These are phyloP conservation scores for Nadsonia starkeyi-henricii DNA, from an alignment of 1,139 yeast genomes.

Conservation along the genomic window DNA sequence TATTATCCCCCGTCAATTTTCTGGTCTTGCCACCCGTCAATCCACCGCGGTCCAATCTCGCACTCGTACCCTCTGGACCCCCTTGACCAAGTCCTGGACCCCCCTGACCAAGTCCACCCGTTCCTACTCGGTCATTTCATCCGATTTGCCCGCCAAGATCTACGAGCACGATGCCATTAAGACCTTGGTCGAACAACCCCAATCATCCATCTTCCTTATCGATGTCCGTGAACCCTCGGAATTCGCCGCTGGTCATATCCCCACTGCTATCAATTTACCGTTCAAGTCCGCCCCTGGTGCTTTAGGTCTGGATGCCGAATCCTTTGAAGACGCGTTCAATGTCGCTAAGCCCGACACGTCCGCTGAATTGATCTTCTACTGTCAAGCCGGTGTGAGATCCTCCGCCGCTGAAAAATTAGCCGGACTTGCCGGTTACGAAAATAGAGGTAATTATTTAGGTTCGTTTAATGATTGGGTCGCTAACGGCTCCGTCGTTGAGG, in stretches of 20 bases:
- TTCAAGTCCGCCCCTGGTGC: slow-evolving; percentile 93
- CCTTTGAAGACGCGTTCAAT: slow-evolving; percentile 69
- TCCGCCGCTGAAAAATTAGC: slow-evolving; percentile 88
- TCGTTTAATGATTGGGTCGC: slow-evolving; percentile 78
- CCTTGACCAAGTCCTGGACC: no score
- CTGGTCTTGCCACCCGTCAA: no score
- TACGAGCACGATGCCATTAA: slow-evolving; percentile 47
- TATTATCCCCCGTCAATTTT: no score
- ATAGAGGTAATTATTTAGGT: slow-evolving; percentile 46
- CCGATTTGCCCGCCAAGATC: slow-evolving; percentile 33
- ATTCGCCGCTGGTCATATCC: slow-evolving; percentile 55
- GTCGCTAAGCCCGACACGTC: slow-evolving; percentile 64
- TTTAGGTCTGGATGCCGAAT: slow-evolving; percentile 60
- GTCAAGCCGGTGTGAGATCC: slow-evolving; percentile 87
- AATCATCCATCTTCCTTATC: slow-evolving; percentile 40
- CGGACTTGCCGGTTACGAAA: slow-evolving; percentile 70
- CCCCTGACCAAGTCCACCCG: slow-evolving; percentile 6
- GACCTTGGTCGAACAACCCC: slow-evolving; percentile 30
- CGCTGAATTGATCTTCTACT: slow-evolving; percentile 74
- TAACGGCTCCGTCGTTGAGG: slow-evolving; percentile 22
- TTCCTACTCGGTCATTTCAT: slow-evolving; percentile 18
- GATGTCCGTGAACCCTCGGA: slow-evolving; percentile 93
- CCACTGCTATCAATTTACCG: slow-evolving; percentile 77
- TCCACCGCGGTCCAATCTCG: no score
- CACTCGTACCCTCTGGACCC: no score